Percentiles rank a stretch among this genome's conserved stretches.
Conservation (phyloP, 257 asterid genomes). For the Cruciata laevipes region DNA sequence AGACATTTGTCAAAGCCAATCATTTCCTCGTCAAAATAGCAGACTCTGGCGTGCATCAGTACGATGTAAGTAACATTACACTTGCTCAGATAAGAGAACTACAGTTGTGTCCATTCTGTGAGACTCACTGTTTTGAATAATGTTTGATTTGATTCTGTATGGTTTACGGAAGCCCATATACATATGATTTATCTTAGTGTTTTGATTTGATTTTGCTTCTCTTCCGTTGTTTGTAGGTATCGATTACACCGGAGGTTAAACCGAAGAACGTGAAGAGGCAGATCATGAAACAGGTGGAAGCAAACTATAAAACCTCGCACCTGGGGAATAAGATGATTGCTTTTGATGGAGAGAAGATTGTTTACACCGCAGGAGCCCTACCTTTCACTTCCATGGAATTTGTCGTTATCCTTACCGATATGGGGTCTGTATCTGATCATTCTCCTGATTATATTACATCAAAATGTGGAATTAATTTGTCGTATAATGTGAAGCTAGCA, state of each 20-base stretch:
- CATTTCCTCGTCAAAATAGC: conserved; percentile 57
- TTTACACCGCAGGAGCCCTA: conserved; percentile 54
- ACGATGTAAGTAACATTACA: conserved; percentile 45
- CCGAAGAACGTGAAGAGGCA: conserved; percentile 48
- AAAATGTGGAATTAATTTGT: no score
- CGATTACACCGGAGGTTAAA: conserved; percentile 55
- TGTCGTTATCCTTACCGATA: conserved; percentile 31
- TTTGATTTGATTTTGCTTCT: no score
- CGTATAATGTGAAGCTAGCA: no score
- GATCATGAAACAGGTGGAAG: conserved; percentile 31
- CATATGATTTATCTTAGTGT: no score
- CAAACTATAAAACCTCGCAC: conserved; percentile 20
- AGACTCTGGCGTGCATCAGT: conserved; percentile 47
- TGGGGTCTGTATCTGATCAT: conserved; percentile 23
- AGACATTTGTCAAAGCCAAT: conserved; percentile 39
- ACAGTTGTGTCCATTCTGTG: no score
- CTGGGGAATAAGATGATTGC: conserved; percentile 42
- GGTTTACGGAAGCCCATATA: no score
- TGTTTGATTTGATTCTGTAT: no score
- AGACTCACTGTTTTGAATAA: no score
- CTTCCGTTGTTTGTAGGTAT: conserved; percentile 30
- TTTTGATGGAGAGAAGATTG: conserved; percentile 69
- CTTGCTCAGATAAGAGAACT: no score
- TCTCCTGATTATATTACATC: no score
- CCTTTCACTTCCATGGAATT: conserved; percentile 67